A percentile compares a stretch with the other conserved stretches of the same genome.
phyloP scores from a whole-genome alignment of 1,284 basidiomycete species.

The Cryptococcus maquisensis region DNA sequence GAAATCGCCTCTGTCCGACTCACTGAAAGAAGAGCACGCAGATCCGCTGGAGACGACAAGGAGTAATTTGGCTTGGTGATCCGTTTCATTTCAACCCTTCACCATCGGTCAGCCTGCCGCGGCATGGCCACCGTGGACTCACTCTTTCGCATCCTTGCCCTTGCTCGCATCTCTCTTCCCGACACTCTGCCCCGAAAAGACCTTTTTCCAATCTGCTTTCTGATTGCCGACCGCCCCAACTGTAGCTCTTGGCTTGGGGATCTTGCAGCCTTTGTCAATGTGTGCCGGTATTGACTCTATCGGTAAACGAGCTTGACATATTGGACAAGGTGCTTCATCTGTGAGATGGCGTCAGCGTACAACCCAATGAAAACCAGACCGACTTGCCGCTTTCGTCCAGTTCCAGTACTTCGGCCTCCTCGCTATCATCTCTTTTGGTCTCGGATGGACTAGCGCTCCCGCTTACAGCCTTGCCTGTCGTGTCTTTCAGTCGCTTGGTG shows the following conservation, averaged over 20 bases:
- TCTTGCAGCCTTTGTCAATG: slow-evolving; percentile 42
- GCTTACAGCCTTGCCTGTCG: not conserved
- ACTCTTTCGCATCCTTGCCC: not conserved
- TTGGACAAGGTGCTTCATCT: slow-evolving; percentile 43
- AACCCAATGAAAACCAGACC: not conserved
- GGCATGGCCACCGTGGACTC: not conserved
- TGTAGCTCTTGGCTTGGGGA: slow-evolving; percentile 5
- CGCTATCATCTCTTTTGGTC: slow-evolving; percentile 7
- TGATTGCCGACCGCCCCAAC: slow-evolving; percentile 25
- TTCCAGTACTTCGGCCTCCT: slow-evolving; percentile 25
- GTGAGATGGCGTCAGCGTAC: not conserved
- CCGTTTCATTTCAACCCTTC: slow-evolving; percentile 33
- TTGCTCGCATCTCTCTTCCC: slow-evolving; percentile 12
- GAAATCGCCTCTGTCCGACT: slow-evolving; percentile 2
- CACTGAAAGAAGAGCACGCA: slow-evolving; percentile 31
- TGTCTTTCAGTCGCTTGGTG: slow-evolving; percentile 1
- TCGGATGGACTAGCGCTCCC: not conserved
- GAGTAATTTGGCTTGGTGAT: slow-evolving; percentile 47
- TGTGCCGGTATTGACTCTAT: slow-evolving; percentile 40
- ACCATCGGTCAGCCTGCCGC: not conserved
- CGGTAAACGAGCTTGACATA: slow-evolving; percentile 34
- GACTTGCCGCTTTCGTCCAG: slow-evolving; percentile 36
- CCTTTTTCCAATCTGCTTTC: slow-evolving; percentile 45
- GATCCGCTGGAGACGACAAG: slow-evolving; percentile 36
- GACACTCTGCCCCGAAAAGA: slow-evolving; percentile 37